Evolutionary conservation across 768 basidiomycete genomes (phyloP).

Genomic region (Coprinopsis marcescibilis): DNA sequence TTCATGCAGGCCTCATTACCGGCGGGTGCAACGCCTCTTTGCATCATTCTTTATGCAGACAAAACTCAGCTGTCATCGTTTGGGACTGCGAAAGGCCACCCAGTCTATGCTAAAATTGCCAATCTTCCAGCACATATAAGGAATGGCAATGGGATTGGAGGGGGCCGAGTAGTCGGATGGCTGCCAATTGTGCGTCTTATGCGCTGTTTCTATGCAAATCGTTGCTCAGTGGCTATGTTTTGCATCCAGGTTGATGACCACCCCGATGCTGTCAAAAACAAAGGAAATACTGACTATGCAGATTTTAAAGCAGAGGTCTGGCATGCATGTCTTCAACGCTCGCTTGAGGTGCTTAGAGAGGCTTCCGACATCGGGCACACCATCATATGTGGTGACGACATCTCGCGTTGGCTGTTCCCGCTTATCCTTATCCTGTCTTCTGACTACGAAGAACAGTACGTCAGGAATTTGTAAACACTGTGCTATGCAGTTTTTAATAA

Average conservation of each 20-base stretch:
- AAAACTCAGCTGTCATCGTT: conserved; percentile 33
- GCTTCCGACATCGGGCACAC: too few relatives aligned
- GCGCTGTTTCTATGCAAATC: neutral
- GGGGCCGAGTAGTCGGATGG: conserved; percentile 26
- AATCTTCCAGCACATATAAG: conserved; percentile 21
- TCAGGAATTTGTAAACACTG: too few relatives aligned
- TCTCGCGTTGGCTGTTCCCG: too few relatives aligned
- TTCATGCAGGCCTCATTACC: conserved; percentile 11
- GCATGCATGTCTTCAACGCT: conserved; percentile 31
- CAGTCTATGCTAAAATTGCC: conserved; percentile 25
- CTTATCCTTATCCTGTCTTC: too few relatives aligned
- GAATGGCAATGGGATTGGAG: conserved; percentile 3
- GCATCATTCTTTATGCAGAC: conserved; percentile 33
- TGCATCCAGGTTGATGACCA: neutral
- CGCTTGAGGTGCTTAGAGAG: too few relatives aligned
- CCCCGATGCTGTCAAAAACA: conserved; percentile 11
- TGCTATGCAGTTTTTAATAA: too few relatives aligned
- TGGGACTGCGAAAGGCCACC: conserved; percentile 30
- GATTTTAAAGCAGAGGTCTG: conserved; percentile 31
- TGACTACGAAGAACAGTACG: too few relatives aligned
- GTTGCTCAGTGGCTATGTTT: neutral
- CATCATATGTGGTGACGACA: too few relatives aligned
- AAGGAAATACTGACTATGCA: conserved; percentile 23
- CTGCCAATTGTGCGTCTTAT: conserved; percentile 25
- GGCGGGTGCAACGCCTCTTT: conserved; percentile 19